These are phyloP conservation scores for Cercophora samala DNA, from an alignment of 495 filamentous ascomycete genomes.

Conservation along the genomic window DNA sequence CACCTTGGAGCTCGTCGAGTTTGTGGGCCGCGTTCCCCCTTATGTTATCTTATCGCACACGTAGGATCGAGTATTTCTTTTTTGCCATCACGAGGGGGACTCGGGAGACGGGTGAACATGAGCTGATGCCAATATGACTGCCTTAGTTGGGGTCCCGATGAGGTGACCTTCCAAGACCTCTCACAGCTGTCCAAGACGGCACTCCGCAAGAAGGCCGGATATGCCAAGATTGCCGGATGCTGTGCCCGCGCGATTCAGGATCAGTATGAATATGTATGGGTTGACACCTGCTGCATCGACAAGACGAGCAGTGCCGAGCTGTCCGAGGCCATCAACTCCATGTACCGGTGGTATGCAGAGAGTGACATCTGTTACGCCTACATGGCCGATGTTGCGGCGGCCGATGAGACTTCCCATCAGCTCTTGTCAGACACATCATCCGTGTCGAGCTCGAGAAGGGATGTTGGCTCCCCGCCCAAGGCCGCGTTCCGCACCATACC, in stretches of 20 bases:
- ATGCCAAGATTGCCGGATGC: constrained; percentile 16
- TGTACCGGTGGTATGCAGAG: constrained; percentile 14
- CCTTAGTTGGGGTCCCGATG: constrained; percentile 16
- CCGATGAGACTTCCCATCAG: background rate
- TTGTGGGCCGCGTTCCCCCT: background rate
- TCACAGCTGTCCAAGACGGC: background rate
- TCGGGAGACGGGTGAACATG: too few species aligned
- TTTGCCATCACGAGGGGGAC: too few species aligned
- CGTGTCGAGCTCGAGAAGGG: background rate
- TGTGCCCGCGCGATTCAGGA: constrained; percentile 14
- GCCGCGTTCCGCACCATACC: background rate
- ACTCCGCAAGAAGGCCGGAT: constrained; percentile 14
- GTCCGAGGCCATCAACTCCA: constrained; percentile 13
- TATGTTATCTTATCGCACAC: constrained; percentile 25
- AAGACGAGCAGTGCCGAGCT: constrained; percentile 14
- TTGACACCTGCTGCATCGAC: constrained; percentile 19
- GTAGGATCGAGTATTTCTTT: background rate
- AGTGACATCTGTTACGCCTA: constrained; percentile 12
- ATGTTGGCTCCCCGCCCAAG: background rate
- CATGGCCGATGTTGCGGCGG: constrained; percentile 7
- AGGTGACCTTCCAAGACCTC: constrained; percentile 18
- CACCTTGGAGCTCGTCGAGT: constrained; percentile 8
- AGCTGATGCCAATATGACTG: too few species aligned
- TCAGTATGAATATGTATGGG: constrained; percentile 14
- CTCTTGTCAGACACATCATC: background rate